Conservation (phyloP, 495 filamentous ascomycete species). For the Aspergillus ellipticus region DNA sequence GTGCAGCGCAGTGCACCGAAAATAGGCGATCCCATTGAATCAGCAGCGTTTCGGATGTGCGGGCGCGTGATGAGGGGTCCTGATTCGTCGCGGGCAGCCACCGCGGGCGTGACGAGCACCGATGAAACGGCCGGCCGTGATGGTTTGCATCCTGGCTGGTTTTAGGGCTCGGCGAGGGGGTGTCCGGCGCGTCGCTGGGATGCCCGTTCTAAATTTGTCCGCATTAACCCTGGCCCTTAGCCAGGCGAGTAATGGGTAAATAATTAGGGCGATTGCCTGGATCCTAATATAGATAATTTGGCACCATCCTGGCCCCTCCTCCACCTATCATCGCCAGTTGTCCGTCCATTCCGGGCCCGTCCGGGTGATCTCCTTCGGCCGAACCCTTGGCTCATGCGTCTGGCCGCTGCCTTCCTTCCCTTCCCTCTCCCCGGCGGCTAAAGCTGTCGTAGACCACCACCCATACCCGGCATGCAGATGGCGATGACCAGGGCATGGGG, state of each 20-base stretch:
- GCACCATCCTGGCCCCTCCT: too few species aligned
- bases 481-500: too few species aligned
- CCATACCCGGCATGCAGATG: too few species aligned
- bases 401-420: too few species aligned
- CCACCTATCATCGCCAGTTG: not conserved
- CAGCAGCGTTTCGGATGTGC: not conserved
- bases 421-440: slow-evolving; percentile 1
- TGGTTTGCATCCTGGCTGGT: not conserved
- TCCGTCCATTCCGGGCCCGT: not conserved
- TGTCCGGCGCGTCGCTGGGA: not conserved
- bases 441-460: too few species aligned
- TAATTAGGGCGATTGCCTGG: not conserved
- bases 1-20: not conserved
- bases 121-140: not conserved
- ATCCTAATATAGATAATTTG: not conserved
- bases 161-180: not conserved
- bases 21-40: too few species aligned
- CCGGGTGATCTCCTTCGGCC: too few species aligned
- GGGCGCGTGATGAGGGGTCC: not conserved
- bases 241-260: too few species aligned
- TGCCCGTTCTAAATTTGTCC: not conserved
- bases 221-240: not conserved
- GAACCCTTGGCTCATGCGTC: not conserved
- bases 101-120: not conserved
- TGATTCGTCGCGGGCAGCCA: not conserved